Evolutionary conservation across 192 early-diverging fungal genomes (phyloP).

Genomic region (Backusella circina): DNA sequence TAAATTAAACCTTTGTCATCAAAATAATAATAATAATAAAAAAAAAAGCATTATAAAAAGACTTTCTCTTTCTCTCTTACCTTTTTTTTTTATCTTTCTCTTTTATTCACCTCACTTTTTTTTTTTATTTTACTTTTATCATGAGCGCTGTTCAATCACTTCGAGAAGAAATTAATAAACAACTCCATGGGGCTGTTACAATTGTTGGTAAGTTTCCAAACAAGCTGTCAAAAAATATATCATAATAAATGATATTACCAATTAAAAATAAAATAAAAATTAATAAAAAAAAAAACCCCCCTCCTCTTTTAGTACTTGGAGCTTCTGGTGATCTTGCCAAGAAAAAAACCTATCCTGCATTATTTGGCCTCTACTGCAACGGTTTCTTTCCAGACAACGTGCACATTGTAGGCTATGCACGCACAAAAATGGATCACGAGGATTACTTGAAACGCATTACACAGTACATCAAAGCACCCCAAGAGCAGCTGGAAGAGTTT

Average conservation of each 20-base stretch:
- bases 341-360: slow-evolving; percentile 97
- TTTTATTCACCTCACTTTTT: slow-evolving; percentile 2
- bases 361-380: slow-evolving; percentile 90
- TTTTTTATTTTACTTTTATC: slow-evolving; percentile 3
- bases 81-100: not conserved
- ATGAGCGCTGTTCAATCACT: slow-evolving; percentile 17
- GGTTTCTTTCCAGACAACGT: slow-evolving; percentile 70
- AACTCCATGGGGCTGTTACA: slow-evolving; percentile 30
- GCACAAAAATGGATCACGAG: slow-evolving; percentile 68
- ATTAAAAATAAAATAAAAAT: not conserved
- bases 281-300: not conserved
- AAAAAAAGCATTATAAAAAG: not conserved
- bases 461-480: slow-evolving; percentile 58
- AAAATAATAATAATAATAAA: not conserved
- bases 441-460: slow-evolving; percentile 78
- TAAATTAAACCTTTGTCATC: not conserved
- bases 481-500: slow-evolving; percentile 51
- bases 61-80: not conserved
- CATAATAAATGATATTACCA: not conserved
- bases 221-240: not conserved
- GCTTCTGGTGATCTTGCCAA: slow-evolving; percentile 95
- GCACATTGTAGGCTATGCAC: slow-evolving; percentile 90
- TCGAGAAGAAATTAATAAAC: slow-evolving; percentile 23
- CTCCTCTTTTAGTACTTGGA: slow-evolving; percentile 60
- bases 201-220: slow-evolving; percentile 30